These are phyloP conservation scores for Venturia pyrina DNA, from an alignment of 2,329 filamentous ascomycete species.

Conservation along the genomic window DNA sequence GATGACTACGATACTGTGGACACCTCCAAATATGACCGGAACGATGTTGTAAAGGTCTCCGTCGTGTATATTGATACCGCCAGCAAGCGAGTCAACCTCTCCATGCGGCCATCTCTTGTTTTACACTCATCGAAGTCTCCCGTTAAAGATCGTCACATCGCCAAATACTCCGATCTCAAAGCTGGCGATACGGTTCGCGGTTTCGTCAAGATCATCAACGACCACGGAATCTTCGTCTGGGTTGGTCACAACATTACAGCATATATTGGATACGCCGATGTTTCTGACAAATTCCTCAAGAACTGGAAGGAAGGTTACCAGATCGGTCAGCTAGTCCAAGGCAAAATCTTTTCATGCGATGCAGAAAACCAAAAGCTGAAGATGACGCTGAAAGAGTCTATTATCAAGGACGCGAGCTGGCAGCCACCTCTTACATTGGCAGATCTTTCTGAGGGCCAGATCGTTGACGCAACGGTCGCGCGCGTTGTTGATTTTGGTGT, in stretches of 20 bases:
- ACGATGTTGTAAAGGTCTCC: slow-evolving; percentile 81
- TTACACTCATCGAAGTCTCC: slow-evolving; percentile 70
- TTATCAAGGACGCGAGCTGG: slow-evolving; percentile 64
- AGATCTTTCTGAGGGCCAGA: slow-evolving; percentile 70
- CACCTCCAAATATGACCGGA: slow-evolving; percentile 65
- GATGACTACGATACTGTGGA: slow-evolving; percentile 81
- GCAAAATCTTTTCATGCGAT: slow-evolving; percentile 69
- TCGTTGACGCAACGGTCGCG: slow-evolving; percentile 80
- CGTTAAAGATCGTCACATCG: slow-evolving; percentile 73
- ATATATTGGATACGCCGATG: slow-evolving; percentile 74
- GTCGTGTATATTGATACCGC: slow-evolving; percentile 67
- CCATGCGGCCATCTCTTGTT: slow-evolving; percentile 76
- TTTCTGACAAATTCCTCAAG: slow-evolving; percentile 86
- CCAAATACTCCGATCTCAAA: slow-evolving; percentile 58
- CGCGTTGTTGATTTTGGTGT: slow-evolving; percentile 94
- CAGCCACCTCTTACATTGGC: slow-evolving; percentile 60
- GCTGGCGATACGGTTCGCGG: slow-evolving; percentile 75
- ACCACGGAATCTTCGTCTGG: slow-evolving; percentile 80
- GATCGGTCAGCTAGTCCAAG: slow-evolving; percentile 81
- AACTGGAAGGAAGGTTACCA: slow-evolving; percentile 90
- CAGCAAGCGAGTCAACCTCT: slow-evolving; percentile 78
- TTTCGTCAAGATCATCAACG: slow-evolving; percentile 81
- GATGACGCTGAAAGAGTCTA: slow-evolving; percentile 77
- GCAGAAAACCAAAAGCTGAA: slow-evolving; percentile 60
- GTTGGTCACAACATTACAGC: slow-evolving; percentile 74